Percentiles rank a stretch among this genome's conserved stretches.
Conservation (phyloP, 345 rosid species). For the Camelina hispida region DNA sequence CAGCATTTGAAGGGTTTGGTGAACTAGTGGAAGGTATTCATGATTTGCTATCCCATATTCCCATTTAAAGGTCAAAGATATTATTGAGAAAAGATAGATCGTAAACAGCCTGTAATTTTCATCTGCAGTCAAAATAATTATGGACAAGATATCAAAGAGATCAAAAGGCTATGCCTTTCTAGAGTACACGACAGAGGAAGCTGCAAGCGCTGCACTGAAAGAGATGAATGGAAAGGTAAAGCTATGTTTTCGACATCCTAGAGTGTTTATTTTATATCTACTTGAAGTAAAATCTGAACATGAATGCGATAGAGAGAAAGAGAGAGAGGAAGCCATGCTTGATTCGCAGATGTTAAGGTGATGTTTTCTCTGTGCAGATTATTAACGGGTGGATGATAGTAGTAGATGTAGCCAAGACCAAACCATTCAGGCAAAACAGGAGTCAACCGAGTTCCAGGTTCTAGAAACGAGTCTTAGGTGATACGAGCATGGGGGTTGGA, state of each 20-base stretch:
- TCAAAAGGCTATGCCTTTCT: conserved; percentile 93
- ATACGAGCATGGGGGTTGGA: background rate
- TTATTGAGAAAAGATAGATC: background rate
- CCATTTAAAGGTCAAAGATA: background rate
- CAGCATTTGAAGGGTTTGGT: conserved; percentile 91
- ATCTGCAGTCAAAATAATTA: conserved; percentile 77
- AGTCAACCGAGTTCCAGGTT: conserved; percentile 21
- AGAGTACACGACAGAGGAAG: conserved; percentile 91
- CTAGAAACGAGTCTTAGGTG: conserved; percentile 13
- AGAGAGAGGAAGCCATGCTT: conserved; percentile 3
- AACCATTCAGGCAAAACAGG: conserved; percentile 53
- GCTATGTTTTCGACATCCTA: background rate
- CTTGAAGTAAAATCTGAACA: background rate
- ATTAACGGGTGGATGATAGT: conserved; percentile 99
- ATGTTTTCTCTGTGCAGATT: conserved; percentile 56
- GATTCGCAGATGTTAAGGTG: conserved; percentile 17
- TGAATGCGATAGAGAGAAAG: conserved; percentile 1
- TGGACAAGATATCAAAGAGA: conserved; percentile 98
- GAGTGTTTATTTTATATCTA: background rate
- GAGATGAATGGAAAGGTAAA: conserved; percentile 97
- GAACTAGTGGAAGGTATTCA: conserved; percentile 81
- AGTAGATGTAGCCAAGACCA: conserved; percentile 85
- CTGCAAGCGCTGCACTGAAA: conserved; percentile 81
- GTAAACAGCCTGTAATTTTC: background rate
- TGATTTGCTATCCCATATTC: conserved; percentile 5